Evolutionary conservation across 164 flowering plant species (phyloP), one percentile per base, ranked within the genome.

Genomic region (Magnolia sinica): DNA sequence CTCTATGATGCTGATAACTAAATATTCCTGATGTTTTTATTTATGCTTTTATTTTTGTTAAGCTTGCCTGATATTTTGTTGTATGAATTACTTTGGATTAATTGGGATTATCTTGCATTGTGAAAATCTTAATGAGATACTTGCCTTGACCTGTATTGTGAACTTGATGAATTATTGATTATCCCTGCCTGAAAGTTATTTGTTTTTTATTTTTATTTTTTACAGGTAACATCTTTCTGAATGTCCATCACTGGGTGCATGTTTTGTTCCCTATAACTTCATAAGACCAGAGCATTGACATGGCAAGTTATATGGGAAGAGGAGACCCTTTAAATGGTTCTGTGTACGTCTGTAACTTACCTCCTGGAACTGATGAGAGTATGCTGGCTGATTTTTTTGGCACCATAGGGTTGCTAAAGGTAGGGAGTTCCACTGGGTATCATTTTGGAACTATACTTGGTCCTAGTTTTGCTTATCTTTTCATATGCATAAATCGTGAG

Each of bases 391-490:
- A 96, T 79, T 87, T 88, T 87, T 96, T 96, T 86, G 98, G 99
- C 84, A 94, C 98, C 79, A 94, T 96, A 79, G 99, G 99, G 79
- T 73, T 96, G 92, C 85, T 96, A 77, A 96, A 96, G 99, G 99
- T 96, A 88, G 78, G 87, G 82, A 70, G 76, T 81, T 61, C 78
- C 45, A 78, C 27, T 79, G 70, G 84, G 84, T 83, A 78, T 71
- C 83, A 29, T 64, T 20, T 79, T 50, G 52, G 50, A 70, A 74
- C 74, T 51, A 64, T 11, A 27, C 75, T 76, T 77, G 7, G 64
- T 75, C 20, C 58, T 64, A 68, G 31, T 72, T 73, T 70, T 79
- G 22, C 20, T 74, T 37, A 4, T 37, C 45, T 37, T 37, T 37
- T 37, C 45, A 37, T 37, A 37, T 37, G 45, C 45, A 31, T 5